These are phyloP conservation scores for Aspergillus brasiliensis DNA, from an alignment of 2,329 filamentous ascomycete genomes.

Conservation along the genomic window DNA sequence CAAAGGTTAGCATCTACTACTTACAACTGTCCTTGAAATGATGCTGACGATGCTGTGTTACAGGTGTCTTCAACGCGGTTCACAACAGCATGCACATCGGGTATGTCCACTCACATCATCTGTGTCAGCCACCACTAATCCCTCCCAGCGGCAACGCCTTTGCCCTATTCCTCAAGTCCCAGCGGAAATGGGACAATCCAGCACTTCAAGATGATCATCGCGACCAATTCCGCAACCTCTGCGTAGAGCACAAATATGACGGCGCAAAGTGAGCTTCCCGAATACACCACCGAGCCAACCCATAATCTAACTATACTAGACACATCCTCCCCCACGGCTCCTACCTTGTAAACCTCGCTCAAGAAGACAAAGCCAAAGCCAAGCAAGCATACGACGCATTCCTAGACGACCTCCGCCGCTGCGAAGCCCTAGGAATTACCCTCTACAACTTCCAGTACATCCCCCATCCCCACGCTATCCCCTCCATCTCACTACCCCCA, in stretches of 20 bases:
- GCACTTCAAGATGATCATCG: slow-evolving; percentile 69
- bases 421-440: slow-evolving; percentile 79
- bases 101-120: slow-evolving; percentile 33
- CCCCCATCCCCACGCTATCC: neutral
- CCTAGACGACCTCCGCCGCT: slow-evolving; percentile 82
- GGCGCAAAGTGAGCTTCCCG: slow-evolving; percentile 52
- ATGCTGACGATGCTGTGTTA: slow-evolving; percentile 8
- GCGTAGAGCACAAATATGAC: slow-evolving; percentile 71
- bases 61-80: slow-evolving; percentile 87
- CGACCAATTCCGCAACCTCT: slow-evolving; percentile 69
- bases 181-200: slow-evolving; percentile 90
- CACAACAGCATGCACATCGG: slow-evolving; percentile 75
- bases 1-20: slow-evolving; percentile 62
- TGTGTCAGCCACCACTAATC: neutral
- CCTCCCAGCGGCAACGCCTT: slow-evolving; percentile 76
- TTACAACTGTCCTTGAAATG: slow-evolving; percentile 10
- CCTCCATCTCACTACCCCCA: neutral
- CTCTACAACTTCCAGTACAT: slow-evolving; percentile 92
- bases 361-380: slow-evolving; percentile 76
- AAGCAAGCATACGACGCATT: slow-evolving; percentile 84
- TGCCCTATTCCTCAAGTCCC: slow-evolving; percentile 92
- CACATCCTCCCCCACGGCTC: slow-evolving; percentile 90
- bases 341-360: slow-evolving; percentile 94
- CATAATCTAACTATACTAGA: slow-evolving; percentile 32
- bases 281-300: neutral